A percentile compares a stretch with the other conserved stretches of the same genome.
Evolutionary conservation across 2,329 filamentous ascomycete species (phyloP).

Genomic region (Scedosporium boydii): DNA sequence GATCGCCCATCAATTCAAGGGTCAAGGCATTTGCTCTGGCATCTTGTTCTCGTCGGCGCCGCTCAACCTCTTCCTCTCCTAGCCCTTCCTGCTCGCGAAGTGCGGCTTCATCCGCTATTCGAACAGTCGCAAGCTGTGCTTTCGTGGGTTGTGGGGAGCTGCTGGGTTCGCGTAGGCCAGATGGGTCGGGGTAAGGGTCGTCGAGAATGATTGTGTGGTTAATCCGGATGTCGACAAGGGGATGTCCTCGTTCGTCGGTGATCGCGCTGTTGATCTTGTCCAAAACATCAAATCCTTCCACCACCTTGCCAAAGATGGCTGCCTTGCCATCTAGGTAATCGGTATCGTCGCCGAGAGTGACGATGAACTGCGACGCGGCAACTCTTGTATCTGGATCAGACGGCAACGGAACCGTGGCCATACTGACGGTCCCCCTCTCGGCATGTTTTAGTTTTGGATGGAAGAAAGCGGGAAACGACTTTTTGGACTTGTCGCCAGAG

Average conservation of each 20-base stretch:
- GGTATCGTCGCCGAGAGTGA: constrained; percentile 81
- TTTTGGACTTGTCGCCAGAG: constrained; percentile 55
- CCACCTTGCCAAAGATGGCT: constrained; percentile 90
- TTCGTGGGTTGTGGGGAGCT: constrained; percentile 73
- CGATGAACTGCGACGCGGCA: constrained; percentile 85
- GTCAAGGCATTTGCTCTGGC: constrained; percentile 90
- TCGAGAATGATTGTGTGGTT: constrained; percentile 88
- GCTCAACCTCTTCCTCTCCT: constrained; percentile 74
- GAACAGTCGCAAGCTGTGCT: constrained; percentile 80
- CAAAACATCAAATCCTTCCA: constrained; percentile 87
- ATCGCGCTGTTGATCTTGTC: constrained; percentile 91
- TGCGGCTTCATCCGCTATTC: constrained; percentile 82
- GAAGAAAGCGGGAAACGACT: constrained; percentile 76
- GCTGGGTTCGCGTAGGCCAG: constrained; percentile 65
- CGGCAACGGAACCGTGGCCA: constrained; percentile 78
- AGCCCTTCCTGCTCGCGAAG: constrained; percentile 59
- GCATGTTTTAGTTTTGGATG: constrained; percentile 80
- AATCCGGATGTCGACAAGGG: constrained; percentile 89
- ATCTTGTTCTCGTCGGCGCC: constrained; percentile 74
- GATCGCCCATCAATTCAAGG: constrained; percentile 93
- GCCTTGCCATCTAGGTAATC: constrained; percentile 89
- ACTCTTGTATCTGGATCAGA: constrained; percentile 72
- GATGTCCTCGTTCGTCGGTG: constrained; percentile 74
- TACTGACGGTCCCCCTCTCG: constrained; percentile 87
- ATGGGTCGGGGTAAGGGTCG: constrained; percentile 80